Evolutionary conservation across 1,284 basidiomycete genomes (phyloP).

Genomic region (Thelephora terrestris): DNA sequence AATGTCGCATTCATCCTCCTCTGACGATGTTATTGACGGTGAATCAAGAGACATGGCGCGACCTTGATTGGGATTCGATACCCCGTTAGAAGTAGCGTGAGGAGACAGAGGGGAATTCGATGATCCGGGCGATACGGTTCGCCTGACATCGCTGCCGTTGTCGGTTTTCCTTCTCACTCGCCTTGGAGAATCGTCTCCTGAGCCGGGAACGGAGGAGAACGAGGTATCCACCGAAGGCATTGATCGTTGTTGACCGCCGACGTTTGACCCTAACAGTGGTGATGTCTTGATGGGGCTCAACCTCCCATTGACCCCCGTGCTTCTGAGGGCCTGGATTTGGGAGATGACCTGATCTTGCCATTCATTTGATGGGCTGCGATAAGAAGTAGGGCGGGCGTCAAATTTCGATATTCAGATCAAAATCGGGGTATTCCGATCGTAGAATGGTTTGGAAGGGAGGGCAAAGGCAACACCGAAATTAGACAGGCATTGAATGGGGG

Average conservation of each 20-base stretch:
- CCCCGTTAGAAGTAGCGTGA: background rate
- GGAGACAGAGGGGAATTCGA: background rate
- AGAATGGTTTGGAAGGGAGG: background rate
- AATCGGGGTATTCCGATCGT: no score
- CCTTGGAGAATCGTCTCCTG: background rate
- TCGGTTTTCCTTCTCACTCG: background rate
- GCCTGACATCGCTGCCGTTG: background rate
- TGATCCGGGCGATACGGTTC: background rate
- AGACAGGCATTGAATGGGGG: background rate
- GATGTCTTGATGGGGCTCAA: background rate
- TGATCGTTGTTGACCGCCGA: no score
- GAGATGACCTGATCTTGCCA: conserved; percentile 63
- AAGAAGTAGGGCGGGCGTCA: conserved; percentile 2
- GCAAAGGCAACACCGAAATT: background rate
- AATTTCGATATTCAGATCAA: no score
- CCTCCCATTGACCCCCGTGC: background rate
- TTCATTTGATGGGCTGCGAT: conserved; percentile 59
- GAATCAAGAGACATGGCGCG: background rate
- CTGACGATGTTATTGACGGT: conserved; percentile 8
- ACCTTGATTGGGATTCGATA: background rate
- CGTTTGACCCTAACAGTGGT: background rate
- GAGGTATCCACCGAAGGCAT: background rate
- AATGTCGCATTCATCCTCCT: conserved; percentile 24
- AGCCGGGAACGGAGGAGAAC: background rate
- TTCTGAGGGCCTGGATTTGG: conserved; percentile 7